Evolutionary conservation across 768 basidiomycete genomes (phyloP).

Genomic region (Trichaptum fuscoviolaceum): DNA sequence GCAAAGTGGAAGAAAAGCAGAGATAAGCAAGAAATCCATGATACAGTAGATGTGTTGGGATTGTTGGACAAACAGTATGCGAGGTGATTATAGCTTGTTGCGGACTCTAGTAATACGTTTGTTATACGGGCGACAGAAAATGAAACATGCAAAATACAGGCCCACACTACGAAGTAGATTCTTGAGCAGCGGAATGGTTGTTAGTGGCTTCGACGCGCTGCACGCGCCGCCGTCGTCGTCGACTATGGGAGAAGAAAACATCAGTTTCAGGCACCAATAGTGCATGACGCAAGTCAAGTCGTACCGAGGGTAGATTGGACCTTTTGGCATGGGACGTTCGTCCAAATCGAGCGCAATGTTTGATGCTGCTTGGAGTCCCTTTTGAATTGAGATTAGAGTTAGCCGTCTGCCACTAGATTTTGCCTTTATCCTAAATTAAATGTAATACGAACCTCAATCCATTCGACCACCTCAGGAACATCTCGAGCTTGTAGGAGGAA

Average conservation of each 20-base stretch:
- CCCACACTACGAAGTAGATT: neutral
- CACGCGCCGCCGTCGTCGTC: constrained; percentile 10
- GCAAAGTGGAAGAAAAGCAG: constrained; percentile 13
- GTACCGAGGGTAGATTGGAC: constrained; percentile 78
- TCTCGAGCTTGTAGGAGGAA: constrained; percentile 88
- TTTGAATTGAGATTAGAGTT: constrained; percentile 9
- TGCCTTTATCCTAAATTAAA: neutral
- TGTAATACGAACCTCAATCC: constrained; percentile 77
- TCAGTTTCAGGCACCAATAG: neutral
- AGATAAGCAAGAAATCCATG: neutral
- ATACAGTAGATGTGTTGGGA: neutral
- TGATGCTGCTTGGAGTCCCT: constrained; percentile 88
- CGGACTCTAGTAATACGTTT: neutral
- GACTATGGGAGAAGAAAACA: neutral
- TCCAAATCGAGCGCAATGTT: constrained; percentile 93
- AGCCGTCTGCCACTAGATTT: constrained; percentile 4
- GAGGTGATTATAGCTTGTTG: neutral
- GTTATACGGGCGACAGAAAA: neutral
- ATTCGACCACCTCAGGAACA: constrained; percentile 80
- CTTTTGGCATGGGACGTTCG: constrained; percentile 85
- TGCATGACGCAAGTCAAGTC: constrained; percentile 18
- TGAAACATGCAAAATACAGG: neutral
- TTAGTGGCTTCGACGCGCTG: neutral
- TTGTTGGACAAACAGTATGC: neutral
- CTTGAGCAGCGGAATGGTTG: neutral